phyloP scores from a whole-genome alignment of 257 asterid species.

The Gardenia jasminoides region DNA sequence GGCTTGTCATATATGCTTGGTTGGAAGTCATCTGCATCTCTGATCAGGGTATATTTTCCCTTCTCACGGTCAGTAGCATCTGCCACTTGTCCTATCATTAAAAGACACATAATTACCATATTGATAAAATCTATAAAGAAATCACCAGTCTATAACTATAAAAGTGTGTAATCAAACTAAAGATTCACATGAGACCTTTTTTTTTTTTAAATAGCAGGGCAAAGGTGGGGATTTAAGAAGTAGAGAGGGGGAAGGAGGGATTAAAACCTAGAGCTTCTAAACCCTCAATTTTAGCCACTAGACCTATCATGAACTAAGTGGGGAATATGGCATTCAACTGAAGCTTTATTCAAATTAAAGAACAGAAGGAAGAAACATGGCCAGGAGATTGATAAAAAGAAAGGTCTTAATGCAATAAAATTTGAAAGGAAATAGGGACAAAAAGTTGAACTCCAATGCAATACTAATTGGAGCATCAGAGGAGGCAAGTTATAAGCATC shows the following conservation, averaged over 20 bases:
- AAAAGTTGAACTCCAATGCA: background rate
- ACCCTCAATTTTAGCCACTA: no score
- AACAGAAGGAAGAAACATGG: background rate
- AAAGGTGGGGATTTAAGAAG: no score
- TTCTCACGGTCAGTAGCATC: constrained; percentile 52
- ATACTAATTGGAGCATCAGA: background rate
- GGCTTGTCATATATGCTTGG: constrained; percentile 80
- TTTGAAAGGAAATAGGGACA: background rate
- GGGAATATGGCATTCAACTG: background rate
- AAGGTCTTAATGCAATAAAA: background rate
- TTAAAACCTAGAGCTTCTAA: no score
- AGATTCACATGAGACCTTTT: background rate
- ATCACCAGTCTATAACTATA: background rate
- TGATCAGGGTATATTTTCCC: constrained; percentile 67
- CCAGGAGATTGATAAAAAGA: background rate
- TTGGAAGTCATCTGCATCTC: constrained; percentile 68
- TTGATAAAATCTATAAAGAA: background rate
- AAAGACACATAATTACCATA: background rate
- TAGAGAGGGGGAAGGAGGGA: no score
- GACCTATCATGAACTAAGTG: background rate
- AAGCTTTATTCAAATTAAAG: background rate
- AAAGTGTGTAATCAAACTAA: background rate
- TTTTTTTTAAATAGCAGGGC: no score
- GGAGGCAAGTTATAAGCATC: background rate
- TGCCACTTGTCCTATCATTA: constrained; percentile 43